Evolutionary conservation across 73 alveolate species (phyloP).

Genomic region (Uronychia setigera): DNA sequence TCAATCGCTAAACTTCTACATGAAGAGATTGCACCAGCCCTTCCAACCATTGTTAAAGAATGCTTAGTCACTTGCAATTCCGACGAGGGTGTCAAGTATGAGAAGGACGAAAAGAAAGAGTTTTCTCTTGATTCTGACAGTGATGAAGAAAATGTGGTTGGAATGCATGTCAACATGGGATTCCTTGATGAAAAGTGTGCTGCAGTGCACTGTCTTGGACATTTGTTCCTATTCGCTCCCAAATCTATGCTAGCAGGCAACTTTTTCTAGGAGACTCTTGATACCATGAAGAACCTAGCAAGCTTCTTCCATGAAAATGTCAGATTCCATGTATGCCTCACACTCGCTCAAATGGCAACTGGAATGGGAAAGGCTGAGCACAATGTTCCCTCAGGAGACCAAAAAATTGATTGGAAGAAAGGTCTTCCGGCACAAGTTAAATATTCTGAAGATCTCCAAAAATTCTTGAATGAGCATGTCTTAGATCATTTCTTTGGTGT

Average conservation of each 20-base stretch:
- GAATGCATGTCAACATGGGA: constrained; percentile 58
- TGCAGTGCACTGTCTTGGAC: constrained; percentile 65
- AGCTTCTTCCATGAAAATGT: constrained; percentile 63
- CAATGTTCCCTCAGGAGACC: background rate
- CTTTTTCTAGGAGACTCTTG: constrained; percentile 29
- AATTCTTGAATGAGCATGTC: constrained; percentile 39
- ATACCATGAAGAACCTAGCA: constrained; percentile 20
- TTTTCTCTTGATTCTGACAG: constrained; percentile 69
- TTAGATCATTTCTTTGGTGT: constrained; percentile 39
- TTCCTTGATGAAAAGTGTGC: constrained; percentile 65
- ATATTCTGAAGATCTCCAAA: constrained; percentile 32
- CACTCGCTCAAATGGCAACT: constrained; percentile 52
- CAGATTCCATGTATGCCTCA: constrained; percentile 51
- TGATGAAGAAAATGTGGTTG: constrained; percentile 63
- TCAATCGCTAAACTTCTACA: constrained; percentile 35
- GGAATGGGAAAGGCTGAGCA: constrained; percentile 29
- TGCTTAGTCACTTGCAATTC: constrained; percentile 41
- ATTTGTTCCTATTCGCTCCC: constrained; percentile 29
- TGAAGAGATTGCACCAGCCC: constrained; percentile 51
- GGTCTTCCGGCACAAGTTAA: constrained; percentile 47
- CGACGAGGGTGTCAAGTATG: constrained; percentile 52
- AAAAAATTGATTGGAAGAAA: constrained; percentile 50
- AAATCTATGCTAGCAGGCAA: constrained; percentile 10
- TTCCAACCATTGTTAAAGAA: constrained; percentile 29
- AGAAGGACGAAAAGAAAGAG: constrained; percentile 36